phyloP scores from a whole-genome alignment of 2,329 filamentous ascomycete genomes.

The Epichloe hybrida region DNA sequence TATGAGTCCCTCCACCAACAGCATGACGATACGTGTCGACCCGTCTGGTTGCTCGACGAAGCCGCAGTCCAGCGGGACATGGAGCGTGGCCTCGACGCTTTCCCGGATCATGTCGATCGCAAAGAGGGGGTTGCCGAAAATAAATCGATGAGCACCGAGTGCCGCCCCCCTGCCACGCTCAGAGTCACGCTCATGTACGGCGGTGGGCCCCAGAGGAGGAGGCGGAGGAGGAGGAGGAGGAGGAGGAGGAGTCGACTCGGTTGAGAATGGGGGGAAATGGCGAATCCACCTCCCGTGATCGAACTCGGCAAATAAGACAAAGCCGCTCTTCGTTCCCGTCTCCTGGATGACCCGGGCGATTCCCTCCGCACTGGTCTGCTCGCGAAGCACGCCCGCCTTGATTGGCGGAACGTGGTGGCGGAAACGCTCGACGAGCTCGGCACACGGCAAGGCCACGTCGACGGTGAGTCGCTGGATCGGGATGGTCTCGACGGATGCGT shows the following conservation, averaged over 20 bases:
- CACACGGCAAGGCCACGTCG: neutral
- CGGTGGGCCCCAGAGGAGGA: neutral
- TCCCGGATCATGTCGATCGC: constrained; percentile 1
- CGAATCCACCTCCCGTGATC: constrained; percentile 2
- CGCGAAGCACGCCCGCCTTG: neutral
- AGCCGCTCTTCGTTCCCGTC: neutral
- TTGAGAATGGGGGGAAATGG: neutral
- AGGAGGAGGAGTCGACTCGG: too few relatives aligned
- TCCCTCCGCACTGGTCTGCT: neutral
- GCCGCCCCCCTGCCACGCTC: neutral
- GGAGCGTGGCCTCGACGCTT: neutral
- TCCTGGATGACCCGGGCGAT: neutral
- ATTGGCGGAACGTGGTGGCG: neutral
- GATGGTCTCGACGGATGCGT: neutral
- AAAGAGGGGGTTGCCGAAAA: constrained; percentile 1
- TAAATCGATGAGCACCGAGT: neutral
- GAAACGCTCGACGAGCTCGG: constrained; percentile 1
- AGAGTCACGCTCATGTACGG: neutral
- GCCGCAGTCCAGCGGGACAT: constrained; percentile 1
- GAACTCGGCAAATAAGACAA: constrained; percentile 4
- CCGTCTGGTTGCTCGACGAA: constrained; percentile 1
- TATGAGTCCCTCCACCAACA: neutral
- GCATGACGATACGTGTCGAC: neutral
- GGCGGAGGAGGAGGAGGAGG: too few relatives aligned
- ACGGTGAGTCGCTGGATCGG: neutral